These are phyloP conservation scores for Sicyos edulis DNA, from an alignment of 306 rosid genomes.

Conservation along the genomic window DNA sequence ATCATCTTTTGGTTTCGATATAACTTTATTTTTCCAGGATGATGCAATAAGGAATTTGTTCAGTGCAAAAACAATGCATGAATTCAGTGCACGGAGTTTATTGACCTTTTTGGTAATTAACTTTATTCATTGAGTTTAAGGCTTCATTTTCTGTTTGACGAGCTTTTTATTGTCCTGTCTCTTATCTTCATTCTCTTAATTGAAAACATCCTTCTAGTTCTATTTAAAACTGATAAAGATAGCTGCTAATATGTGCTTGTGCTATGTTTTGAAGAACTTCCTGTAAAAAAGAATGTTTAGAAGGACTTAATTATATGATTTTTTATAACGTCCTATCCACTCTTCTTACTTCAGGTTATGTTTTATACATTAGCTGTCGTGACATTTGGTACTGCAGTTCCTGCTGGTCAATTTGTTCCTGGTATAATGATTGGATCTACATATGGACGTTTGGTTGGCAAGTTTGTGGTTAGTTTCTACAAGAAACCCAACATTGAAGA, in stretches of 20 bases:
- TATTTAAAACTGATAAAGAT: background rate
- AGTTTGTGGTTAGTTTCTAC: constrained; percentile 79
- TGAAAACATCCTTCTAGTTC: background rate
- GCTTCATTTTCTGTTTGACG: background rate
- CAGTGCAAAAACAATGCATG: constrained; percentile 93
- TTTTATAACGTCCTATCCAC: constrained; percentile 15
- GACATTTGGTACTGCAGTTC: constrained; percentile 93
- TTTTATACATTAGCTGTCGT: constrained; percentile 84
- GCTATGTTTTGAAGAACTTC: background rate
- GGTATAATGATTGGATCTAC: constrained; percentile 98
- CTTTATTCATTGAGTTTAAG: background rate
- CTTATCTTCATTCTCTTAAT: background rate
- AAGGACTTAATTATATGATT: background rate
- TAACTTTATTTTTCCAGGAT: constrained; percentile 53
- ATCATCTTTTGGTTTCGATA: background rate
- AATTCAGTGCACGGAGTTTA: constrained; percentile 87
- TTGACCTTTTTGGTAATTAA: constrained; percentile 95
- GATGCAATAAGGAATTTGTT: constrained; percentile 98
- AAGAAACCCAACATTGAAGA: constrained; percentile 89
- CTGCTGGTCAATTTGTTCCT: constrained; percentile 98
- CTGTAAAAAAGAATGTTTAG: no score
- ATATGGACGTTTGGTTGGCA: constrained; percentile 95
- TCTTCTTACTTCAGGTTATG: constrained; percentile 66
- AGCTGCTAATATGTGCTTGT: background rate
- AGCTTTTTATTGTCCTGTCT: background rate